Evolutionary conservation across 495 filamentous ascomycete species (phyloP).

Genomic region (Zalerion maritima): DNA sequence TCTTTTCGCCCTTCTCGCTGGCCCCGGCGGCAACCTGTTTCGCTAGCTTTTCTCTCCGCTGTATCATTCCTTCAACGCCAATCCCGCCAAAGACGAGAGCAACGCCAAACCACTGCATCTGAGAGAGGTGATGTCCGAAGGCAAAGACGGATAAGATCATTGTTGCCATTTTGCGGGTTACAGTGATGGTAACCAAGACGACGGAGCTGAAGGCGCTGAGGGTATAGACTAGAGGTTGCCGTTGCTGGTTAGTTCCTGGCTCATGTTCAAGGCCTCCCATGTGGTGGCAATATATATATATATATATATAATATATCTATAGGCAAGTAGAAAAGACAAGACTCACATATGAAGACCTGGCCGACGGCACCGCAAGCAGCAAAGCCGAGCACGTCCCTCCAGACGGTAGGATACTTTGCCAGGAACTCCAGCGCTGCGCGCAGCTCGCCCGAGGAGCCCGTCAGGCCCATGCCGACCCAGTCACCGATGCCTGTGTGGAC

Average conservation of each 20-base stretch:
- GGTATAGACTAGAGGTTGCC: conserved; percentile 53
- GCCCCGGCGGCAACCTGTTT: conserved; percentile 56
- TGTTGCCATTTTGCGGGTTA: conserved; percentile 96
- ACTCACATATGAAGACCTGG: conserved; percentile 86
- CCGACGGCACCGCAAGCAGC: conserved; percentile 86
- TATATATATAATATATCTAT: not conserved
- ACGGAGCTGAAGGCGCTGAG: conserved; percentile 81
- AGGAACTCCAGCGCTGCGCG: conserved; percentile 68
- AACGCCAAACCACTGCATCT: conserved; percentile 87
- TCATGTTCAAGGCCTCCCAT: not conserved
- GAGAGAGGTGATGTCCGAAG: conserved; percentile 75
- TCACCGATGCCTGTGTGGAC: conserved; percentile 48
- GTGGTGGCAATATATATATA: not conserved
- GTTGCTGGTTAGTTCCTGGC: conserved; percentile 3
- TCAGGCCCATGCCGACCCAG: conserved; percentile 50
- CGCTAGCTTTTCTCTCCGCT: conserved; percentile 66
- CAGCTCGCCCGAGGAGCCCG: conserved; percentile 53
- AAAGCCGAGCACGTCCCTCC: conserved; percentile 77
- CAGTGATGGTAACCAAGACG: conserved; percentile 88
- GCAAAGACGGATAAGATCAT: conserved; percentile 93
- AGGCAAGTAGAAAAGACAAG: not conserved
- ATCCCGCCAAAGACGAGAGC: conserved; percentile 89
- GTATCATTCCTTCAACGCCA: conserved; percentile 74
- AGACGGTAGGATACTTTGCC: conserved; percentile 56
- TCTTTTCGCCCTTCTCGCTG: conserved; percentile 28